Conservation (phyloP, 2,329 filamentous ascomycete genomes). For the Clarireedia monteithiana region DNA sequence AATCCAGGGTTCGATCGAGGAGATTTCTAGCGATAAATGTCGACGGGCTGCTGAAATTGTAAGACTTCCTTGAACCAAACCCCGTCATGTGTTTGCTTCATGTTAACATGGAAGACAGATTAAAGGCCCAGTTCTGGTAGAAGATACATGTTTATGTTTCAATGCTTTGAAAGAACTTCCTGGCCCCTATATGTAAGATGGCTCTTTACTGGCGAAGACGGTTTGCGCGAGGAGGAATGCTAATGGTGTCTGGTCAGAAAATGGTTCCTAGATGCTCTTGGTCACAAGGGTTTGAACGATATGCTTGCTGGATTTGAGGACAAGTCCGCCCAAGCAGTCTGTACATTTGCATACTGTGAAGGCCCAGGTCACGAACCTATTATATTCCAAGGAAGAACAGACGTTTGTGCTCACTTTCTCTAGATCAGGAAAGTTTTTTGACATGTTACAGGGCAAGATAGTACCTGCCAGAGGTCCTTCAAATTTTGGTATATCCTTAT, state of each 20-base stretch:
- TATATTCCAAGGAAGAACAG: constrained; percentile 85
- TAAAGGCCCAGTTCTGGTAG: constrained; percentile 81
- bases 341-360: constrained; percentile 87
- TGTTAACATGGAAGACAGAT: constrained; percentile 42
- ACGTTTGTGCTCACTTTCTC: constrained; percentile 42
- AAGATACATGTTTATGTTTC: constrained; percentile 94
- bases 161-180: constrained; percentile 84
- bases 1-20: constrained; percentile 86
- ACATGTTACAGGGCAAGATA: constrained; percentile 57
- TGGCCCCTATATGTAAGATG: constrained; percentile 80
- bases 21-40: constrained; percentile 85
- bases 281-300: constrained; percentile 81
- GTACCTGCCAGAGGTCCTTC: constrained; percentile 74
- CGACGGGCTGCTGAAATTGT: constrained; percentile 72
- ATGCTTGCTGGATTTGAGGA: constrained; percentile 82
- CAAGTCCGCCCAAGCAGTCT: constrained; percentile 87
- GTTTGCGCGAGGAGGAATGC: background rate
- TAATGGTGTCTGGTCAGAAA: constrained; percentile 52
- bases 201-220: background rate
- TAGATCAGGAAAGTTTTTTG: constrained; percentile 2
- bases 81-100: background rate
- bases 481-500: constrained; percentile 62
- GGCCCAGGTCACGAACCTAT: constrained; percentile 79
- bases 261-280: constrained; percentile 82
- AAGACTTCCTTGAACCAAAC: constrained; percentile 17